Conservation (phyloP, 2,329 filamentous ascomycete species). For the Aspergillus alliaceus region DNA sequence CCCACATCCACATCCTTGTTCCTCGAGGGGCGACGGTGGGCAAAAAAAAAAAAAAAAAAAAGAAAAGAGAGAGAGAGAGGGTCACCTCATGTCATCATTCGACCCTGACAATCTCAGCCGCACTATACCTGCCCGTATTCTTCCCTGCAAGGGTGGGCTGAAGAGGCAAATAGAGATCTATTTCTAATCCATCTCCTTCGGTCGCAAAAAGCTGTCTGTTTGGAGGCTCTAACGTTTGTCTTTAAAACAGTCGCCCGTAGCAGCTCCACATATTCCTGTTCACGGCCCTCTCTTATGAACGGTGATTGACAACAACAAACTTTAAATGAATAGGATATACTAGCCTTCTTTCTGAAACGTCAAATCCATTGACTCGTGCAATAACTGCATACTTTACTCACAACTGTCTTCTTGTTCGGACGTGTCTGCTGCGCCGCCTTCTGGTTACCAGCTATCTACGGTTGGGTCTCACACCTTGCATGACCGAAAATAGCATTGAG, state of each 20-base stretch:
- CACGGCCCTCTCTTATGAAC: not conserved
- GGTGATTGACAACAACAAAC: not conserved
- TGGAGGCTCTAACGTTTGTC: not conserved
- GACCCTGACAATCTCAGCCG: not conserved
- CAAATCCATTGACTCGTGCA: not conserved
- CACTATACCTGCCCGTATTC: not conserved
- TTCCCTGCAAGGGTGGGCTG: not conserved
- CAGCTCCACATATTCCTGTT: not conserved
- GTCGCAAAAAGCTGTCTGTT: not conserved
- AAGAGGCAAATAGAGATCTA: not conserved
- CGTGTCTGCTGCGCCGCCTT: not conserved
- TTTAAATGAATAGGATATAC: not conserved
- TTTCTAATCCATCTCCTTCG: not conserved
- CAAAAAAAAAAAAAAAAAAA: too few species aligned
- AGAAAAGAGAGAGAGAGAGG: not conserved
- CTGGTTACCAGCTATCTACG: not conserved
- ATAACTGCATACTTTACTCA: not conserved
- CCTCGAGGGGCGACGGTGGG: not conserved
- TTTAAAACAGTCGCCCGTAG: not conserved
- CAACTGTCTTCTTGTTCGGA: not conserved
- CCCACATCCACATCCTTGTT: not conserved
- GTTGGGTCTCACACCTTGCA: not conserved
- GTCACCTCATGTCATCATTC: not conserved
- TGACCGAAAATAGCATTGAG: not conserved
- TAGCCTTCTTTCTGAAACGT: not conserved